Evolutionary conservation across 1,139 yeast genomes (phyloP), one percentile per base, ranked within the genome.

Genomic region (Zygosaccharomyces pseudobailii): DNA sequence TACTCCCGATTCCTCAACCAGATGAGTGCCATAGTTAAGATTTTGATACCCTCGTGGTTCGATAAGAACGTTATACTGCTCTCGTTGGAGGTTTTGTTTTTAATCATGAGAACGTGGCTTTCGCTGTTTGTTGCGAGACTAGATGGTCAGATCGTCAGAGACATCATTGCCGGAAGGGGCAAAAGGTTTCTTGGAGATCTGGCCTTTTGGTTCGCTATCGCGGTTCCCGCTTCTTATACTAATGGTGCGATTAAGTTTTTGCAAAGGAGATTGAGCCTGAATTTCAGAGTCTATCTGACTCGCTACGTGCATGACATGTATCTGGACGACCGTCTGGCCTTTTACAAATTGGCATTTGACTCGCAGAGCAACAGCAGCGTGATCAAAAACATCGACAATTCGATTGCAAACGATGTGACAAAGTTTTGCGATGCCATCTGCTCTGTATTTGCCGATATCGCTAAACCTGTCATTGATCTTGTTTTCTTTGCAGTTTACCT

Each of bases 161-260:
- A 89, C 65, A 78, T 90, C 63, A 88, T 90, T 58, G 85, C 90
- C 28, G 90, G 89, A 13, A 81, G 85, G 57, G 89, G 92, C 6
- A 78, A 73, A 55, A 84, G 84, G 51, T 89, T 90, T 58, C 65
- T 82, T 37, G 73, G 87, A 54, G 96, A 90, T 62, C 72, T 90
- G 65, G 76, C 80, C 9, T 85, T 86, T 66, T 90, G 97, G 97
- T 76, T 90, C 51, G 70, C 87, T 53, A 81, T 90, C 63, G 97
- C 97, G 0, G 82, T 89, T 55, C 97, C 97, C 1, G 96, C 97
- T 0, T 84, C 95, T 2, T 90, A 88, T 65, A 87, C 96, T 21
- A 90, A 90, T 67, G 86, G 96, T 42, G 90, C 94, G 51, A 90
- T 90, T 62, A 87, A 85, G 62, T 87, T 80, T 62, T 71, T 90